Conservation (phyloP, 768 basidiomycete species). For the Mycena indigotica region DNA sequence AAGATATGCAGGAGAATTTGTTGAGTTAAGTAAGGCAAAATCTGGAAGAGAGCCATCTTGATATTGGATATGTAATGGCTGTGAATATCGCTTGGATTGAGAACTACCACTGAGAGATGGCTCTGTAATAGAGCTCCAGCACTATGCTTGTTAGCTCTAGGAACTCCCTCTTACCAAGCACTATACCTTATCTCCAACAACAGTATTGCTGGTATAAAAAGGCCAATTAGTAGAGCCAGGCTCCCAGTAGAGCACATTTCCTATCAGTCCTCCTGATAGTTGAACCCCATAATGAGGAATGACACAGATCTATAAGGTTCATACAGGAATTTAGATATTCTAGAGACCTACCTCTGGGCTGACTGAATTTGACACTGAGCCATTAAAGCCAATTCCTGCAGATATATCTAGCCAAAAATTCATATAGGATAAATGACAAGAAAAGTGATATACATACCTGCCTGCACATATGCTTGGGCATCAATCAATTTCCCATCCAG, state of each 20-base stretch:
- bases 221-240: not conserved
- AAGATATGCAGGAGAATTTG: no score
- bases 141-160: not conserved
- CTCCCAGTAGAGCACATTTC: not conserved
- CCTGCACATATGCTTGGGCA: constrained; percentile 19
- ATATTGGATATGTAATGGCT: no score
- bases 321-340: not conserved
- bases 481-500: constrained; percentile 26
- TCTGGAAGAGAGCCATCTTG: no score
- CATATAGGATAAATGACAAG: no score
- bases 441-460: not conserved
- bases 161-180: not conserved
- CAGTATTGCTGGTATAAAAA: not conserved
- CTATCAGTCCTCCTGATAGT: not conserved
- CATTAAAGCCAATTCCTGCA: constrained; percentile 21
- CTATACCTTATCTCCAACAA: not conserved
- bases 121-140: not conserved
- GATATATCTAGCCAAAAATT: constrained; percentile 18
- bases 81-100: no score
- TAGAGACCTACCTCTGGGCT: constrained; percentile 8
- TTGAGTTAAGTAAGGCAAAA: no score
- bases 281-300: not conserved
- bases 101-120: no score
- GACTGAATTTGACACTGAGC: constrained; percentile 17
- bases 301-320: not conserved